Evolutionary conservation across 78 protist genomes (phyloP).

Genomic region (Dictyostelium purpureum): DNA sequence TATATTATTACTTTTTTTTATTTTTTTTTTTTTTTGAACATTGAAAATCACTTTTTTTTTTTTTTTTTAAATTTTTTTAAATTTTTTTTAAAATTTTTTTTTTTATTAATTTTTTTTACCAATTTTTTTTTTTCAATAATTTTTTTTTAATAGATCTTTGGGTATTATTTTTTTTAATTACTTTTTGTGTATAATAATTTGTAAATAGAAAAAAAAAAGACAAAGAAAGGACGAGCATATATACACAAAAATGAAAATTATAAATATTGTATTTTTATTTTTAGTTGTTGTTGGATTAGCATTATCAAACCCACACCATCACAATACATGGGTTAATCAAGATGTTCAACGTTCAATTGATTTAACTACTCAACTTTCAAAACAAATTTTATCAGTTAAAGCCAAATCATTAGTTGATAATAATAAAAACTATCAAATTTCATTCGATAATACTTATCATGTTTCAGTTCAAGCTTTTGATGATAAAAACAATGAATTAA

Average conservation of each 20-base stretch:
- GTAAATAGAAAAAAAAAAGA: too few species aligned
- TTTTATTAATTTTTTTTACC: too few species aligned
- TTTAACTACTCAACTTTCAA: conserved; percentile 43
- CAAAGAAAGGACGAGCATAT: not conserved
- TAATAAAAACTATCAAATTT: not conserved
- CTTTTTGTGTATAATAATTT: too few species aligned
- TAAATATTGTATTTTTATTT: conserved; percentile 7
- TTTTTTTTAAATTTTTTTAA: too few species aligned
- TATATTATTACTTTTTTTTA: too few species aligned
- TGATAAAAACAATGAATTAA: not conserved
- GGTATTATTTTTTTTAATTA: too few species aligned
- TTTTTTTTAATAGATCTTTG: too few species aligned
- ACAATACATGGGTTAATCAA: conserved; percentile 52
- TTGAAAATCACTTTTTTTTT: too few species aligned
- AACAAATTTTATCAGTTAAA: conserved; percentile 24
- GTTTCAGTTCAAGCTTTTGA: conserved; percentile 36
- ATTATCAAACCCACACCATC: not conserved
- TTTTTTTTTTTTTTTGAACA: too few species aligned
- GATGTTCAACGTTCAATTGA: conserved; percentile 51
- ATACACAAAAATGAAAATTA: not conserved
- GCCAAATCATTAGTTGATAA: conserved; percentile 11
- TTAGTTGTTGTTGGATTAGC: not conserved
- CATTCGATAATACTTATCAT: not conserved
- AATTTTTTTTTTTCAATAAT: too few species aligned
- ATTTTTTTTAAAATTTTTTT: too few species aligned